A percentile compares a stretch with the other conserved stretches of the same genome.
These are phyloP conservation scores for Phyllosticta citribraziliensis DNA, from an alignment of 2,329 filamentous ascomycete genomes.

Conservation along the genomic window DNA sequence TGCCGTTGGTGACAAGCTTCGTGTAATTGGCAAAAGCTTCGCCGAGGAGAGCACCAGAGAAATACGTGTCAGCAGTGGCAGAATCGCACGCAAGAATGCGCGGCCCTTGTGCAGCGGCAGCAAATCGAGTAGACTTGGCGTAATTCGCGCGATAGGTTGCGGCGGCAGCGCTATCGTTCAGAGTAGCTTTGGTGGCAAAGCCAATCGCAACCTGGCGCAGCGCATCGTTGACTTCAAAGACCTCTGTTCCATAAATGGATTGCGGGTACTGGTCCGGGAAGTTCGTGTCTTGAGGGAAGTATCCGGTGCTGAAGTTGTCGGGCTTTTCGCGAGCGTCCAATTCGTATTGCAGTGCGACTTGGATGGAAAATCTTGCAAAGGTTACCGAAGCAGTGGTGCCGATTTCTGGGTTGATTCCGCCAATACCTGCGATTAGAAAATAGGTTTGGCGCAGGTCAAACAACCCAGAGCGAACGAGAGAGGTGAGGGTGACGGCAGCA, in stretches of 20 bases:
- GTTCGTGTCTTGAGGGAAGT: conserved; percentile 53
- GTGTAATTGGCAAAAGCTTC: conserved; percentile 22
- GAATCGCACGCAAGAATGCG: conserved; percentile 23
- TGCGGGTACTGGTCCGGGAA: conserved; percentile 36
- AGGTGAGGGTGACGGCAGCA: conserved; percentile 55
- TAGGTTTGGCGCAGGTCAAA: conserved; percentile 61
- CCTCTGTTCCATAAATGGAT: conserved; percentile 33
- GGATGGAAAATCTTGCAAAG: conserved; percentile 59
- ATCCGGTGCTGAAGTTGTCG: conserved; percentile 54
- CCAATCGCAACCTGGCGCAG: conserved; percentile 25
- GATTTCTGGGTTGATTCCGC: conserved; percentile 60
- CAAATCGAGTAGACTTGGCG: conserved; percentile 16
- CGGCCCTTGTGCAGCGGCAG: conserved; percentile 18
- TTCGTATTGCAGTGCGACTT: conserved; percentile 68
- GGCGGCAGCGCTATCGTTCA: conserved; percentile 29
- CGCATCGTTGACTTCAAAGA: conserved; percentile 32
- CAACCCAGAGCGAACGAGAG: conserved; percentile 49
- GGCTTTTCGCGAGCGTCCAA: conserved; percentile 62
- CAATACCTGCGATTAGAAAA: conserved; percentile 63
- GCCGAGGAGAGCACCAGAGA: conserved; percentile 18
- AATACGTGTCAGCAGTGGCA: conserved; percentile 23
- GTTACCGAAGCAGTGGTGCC: conserved; percentile 58
- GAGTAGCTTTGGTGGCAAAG: conserved; percentile 24
- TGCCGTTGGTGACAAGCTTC: conserved; percentile 25
- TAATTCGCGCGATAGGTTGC: conserved; percentile 30